Evolutionary conservation across 768 basidiomycete genomes (phyloP), one percentile per base, ranked within the genome.

Genomic region (Lactifluus piperatus): DNA sequence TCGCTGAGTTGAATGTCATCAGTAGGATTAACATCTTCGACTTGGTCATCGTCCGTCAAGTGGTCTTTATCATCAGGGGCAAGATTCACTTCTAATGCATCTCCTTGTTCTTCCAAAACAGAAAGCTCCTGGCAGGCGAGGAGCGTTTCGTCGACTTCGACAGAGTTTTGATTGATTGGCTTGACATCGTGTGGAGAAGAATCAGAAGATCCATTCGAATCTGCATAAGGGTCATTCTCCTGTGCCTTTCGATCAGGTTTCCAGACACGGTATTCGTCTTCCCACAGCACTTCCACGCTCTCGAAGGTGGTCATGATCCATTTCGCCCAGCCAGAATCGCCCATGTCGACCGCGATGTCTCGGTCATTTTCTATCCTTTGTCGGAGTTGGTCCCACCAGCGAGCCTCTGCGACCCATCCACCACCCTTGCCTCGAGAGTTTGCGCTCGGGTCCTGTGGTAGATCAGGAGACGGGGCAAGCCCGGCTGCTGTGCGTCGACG

Each of bases 231-330:
- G 51, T 53, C 63, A 4, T 16, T 27, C 18, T 57, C 46, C 10
- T 49, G 24, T n/a, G 43, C 44, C 30, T 54, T 43, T 0, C 54
- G 49, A 26, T 57, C 52, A 32, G 85, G 82, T 67, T 70, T 80
- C 85, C 86, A 86, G 10, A 73, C 74, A 68, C 72, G 82, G 69
- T 76, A 79, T 54, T 76, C 64, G 36, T 78, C 71, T 46, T 88
- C 84, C 93, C 93, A 97, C 10, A 94, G 77, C 1, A 84, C 87
- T 71, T 94, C 88, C 26, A 89, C 76, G 64, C 93, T 94, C 72
- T 97, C 87, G 67, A 97, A 97, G 0, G 88, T 82, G 7, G 92
- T 88, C 84, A 90, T 87, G 29, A 90, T 81, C 78, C 81, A 85
- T 62, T 74, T 74, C 66, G 87, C 84, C 91, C 90, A 93, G 18